phyloP scores from a whole-genome alignment of 140 eudicot species.

The Bidens hawaiensis region DNA sequence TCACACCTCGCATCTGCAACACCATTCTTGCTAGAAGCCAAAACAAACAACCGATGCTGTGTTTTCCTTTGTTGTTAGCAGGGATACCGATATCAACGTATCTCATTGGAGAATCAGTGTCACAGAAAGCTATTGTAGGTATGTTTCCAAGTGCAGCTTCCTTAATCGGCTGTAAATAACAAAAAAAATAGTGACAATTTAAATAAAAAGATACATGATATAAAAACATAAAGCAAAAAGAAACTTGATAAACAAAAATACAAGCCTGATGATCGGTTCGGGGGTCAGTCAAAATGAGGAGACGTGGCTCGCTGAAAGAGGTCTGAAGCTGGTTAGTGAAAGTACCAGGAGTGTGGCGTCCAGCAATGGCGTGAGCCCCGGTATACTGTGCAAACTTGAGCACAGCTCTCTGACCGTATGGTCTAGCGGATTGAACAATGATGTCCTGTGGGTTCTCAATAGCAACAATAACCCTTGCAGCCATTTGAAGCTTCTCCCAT shows the following conservation, averaged over 20 bases:
- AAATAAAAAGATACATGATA: not conserved
- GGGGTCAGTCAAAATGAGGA: conserved; percentile 61
- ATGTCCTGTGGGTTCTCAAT: conserved; percentile 72
- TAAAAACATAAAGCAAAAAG: not conserved
- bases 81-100: conserved; percentile 61
- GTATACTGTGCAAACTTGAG: conserved; percentile 54
- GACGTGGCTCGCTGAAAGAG: conserved; percentile 56
- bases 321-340: conserved; percentile 60
- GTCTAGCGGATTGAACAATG: conserved; percentile 63
- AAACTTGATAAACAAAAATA: not conserved
- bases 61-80: conserved; percentile 84
- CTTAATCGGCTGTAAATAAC: conserved; percentile 46
- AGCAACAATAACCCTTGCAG: conserved; percentile 62
- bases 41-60: conserved; percentile 79
- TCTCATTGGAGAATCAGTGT: conserved; percentile 68
- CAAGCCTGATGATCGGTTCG: conserved; percentile 59
- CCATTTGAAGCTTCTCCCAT: conserved; percentile 67
- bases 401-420: conserved; percentile 61
- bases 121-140: conserved; percentile 73
- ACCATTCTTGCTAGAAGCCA: conserved; percentile 91
- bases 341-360: conserved; percentile 67
- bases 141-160: conserved; percentile 68
- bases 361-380: conserved; percentile 48
- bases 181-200: not conserved
- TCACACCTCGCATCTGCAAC: conserved; percentile 75